phyloP scores from a whole-genome alignment of 73 alveolate species.

The Uronychia setigera region DNA sequence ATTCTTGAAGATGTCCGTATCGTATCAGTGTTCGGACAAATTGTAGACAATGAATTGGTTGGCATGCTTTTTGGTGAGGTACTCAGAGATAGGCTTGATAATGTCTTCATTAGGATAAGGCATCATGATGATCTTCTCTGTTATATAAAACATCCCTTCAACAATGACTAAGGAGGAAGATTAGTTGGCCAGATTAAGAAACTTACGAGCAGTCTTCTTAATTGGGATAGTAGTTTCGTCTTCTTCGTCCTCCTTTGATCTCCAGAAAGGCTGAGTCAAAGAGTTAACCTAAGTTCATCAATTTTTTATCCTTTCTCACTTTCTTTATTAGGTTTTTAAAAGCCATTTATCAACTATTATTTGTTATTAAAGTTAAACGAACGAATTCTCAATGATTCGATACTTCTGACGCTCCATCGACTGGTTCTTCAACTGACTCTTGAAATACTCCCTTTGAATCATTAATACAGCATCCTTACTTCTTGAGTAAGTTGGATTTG shows the following conservation, averaged over 20 bases:
- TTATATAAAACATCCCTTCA: background rate
- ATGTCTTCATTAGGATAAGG: conserved; percentile 22
- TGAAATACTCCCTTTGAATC: background rate
- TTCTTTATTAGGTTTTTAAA: background rate
- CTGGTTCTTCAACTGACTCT: background rate
- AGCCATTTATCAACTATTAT: background rate
- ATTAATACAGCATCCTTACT: background rate
- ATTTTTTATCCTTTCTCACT: background rate
- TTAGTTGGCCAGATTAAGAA: too few relatives aligned
- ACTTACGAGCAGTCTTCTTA: background rate
- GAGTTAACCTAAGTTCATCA: background rate
- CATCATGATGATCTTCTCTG: conserved; percentile 20
- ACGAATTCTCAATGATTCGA: background rate
- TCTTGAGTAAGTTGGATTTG: background rate
- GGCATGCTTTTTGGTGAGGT: conserved; percentile 45
- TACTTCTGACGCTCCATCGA: background rate
- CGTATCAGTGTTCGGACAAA: conserved; percentile 45
- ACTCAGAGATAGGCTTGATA: conserved; percentile 25
- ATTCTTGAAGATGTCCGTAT: conserved; percentile 36
- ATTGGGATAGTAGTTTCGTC: background rate
- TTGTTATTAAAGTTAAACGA: too few relatives aligned
- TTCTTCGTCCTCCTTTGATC: background rate
- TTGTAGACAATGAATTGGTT: conserved; percentile 49
- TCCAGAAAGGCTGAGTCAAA: background rate
- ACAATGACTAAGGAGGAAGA: conserved; percentile 2